Evolutionary conservation across 139 green algal genomes (phyloP), one percentile per base, ranked within the genome.

Genomic region (Auxenochlorella pyrenoidosa): DNA sequence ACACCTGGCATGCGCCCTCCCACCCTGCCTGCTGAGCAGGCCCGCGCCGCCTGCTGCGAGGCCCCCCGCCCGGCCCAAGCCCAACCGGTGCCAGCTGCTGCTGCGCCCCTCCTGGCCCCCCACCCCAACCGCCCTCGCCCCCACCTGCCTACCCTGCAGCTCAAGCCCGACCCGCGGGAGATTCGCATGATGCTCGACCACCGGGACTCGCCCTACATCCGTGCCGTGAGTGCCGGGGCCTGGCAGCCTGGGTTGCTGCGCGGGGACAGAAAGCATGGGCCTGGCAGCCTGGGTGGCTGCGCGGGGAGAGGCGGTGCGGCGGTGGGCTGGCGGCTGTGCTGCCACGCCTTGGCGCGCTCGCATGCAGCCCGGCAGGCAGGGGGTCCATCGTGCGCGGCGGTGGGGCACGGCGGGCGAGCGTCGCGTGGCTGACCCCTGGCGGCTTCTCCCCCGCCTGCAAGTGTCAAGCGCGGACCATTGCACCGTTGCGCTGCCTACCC

Each of bases 191-290:
- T 98, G 77, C 77, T 99, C 13, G 90, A 95, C 47, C 97, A 99
- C 89, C 60, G 80, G 12, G 97, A 99, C 90, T 99, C 96, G 0
- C 93, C 95, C 0, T 99, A 98, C 93, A 99, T 99, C 82, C 94
- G 97, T 24, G 97, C 97, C 91, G 96, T 99, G 83, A 87, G 95
- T 75, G 36, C 89, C 98, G 95, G 68, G 97, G n/a, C n/a, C n/a
- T 26, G 96, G 96, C 5, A 10, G 32, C 32, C 66, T 54, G 8
- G n/a, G 6, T 54, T 18, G 47, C 47, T 54, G 10, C 47, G 47
- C 47, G 47, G 8, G 10, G 47, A 54, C 8, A n/a, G n/a, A n/a
- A n/a, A n/a, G n/a, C n/a, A n/a, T n/a, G n/a, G n/a, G n/a, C n/a
- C n/a, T n/a, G 32, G 66, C 24, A 34, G 47, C 8, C 47, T 54